phyloP scores from a whole-genome alignment of 768 basidiomycete species.

The Termitomyces sp. region DNA sequence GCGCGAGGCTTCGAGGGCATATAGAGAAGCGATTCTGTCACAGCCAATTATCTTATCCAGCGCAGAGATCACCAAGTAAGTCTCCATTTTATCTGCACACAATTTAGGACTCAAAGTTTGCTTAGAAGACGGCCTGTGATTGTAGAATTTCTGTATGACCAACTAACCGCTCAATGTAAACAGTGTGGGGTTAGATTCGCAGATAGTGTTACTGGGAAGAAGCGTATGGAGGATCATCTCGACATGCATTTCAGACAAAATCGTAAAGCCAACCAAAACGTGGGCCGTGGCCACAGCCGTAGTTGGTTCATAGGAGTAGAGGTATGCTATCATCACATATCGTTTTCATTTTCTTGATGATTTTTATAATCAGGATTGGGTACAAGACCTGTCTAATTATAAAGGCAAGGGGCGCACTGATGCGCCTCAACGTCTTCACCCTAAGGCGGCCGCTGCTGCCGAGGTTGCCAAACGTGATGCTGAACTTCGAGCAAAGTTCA shows the following conservation, averaged over 20 bases:
- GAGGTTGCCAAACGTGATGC: conserved; percentile 70
- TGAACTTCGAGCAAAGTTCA: conserved; percentile 70
- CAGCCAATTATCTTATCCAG: conserved; percentile 58
- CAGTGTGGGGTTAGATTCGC: conserved; percentile 90
- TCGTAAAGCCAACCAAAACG: conserved; percentile 69
- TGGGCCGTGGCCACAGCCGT: conserved; percentile 81
- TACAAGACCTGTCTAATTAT: conserved; percentile 57
- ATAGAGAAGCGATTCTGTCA: conserved; percentile 54
- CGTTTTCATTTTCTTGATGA: conserved; percentile 11
- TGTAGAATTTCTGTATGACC: conserved; percentile 65
- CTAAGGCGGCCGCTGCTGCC: conserved; percentile 54
- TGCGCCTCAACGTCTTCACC: conserved; percentile 41
- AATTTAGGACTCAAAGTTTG: conserved; percentile 1
- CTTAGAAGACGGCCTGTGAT: conserved; percentile 55
- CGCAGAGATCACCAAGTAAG: conserved; percentile 69
- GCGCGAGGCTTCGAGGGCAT: conserved; percentile 46
- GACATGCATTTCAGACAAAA: conserved; percentile 98
- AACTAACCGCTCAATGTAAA: conserved; percentile 79
- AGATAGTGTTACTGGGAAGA: conserved; percentile 66
- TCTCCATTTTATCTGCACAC: conserved; percentile 1
- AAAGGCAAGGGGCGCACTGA: conserved; percentile 69
- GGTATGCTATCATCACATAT: conserved; percentile 40
- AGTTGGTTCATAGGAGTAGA: conserved; percentile 85
- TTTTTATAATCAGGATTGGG: conserved; percentile 70
- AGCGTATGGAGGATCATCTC: conserved; percentile 78